Conservation (phyloP, 148 eudicot species). For the Vaccinium vitisidaea region DNA sequence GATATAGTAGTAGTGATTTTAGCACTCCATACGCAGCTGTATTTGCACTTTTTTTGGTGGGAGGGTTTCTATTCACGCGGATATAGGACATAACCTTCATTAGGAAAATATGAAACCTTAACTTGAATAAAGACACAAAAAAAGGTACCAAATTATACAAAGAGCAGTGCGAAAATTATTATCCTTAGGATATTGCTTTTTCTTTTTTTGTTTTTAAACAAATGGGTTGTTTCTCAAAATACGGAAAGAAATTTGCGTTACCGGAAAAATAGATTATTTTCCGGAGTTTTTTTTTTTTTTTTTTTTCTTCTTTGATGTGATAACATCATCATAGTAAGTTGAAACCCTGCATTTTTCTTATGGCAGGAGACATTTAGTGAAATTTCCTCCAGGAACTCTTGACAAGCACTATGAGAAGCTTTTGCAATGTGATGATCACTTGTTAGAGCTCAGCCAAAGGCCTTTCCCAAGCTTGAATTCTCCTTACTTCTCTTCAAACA, state of each 20-base stretch:
- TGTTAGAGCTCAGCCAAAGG: conserved; percentile 23
- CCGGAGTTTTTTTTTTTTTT: background rate
- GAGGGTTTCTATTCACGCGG: background rate
- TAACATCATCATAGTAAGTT: background rate
- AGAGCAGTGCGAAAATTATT: background rate
- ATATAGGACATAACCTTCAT: background rate
- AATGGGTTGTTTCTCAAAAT: background rate
- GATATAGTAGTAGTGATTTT: background rate
- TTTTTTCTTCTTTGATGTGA: background rate
- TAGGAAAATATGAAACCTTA: background rate
- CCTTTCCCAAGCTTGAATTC: conserved; percentile 4
- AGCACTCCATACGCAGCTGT: background rate
- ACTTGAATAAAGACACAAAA: background rate
- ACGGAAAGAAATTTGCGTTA: too few species aligned
- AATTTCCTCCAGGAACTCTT: conserved; percentile 28
- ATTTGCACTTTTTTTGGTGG: too few species aligned
- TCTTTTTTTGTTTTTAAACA: background rate
- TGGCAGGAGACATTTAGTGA: conserved; percentile 29
- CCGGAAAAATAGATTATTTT: too few species aligned
- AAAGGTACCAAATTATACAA: background rate
- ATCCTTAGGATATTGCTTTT: background rate
- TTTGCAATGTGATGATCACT: conserved; percentile 27
- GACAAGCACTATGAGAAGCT: conserved; percentile 36
- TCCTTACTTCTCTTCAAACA: conserved; percentile 13
- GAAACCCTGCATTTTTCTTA: background rate